These are phyloP conservation scores for Afroboletus lepidellus DNA, from an alignment of 1,284 basidiomycete species.

Conservation along the genomic window DNA sequence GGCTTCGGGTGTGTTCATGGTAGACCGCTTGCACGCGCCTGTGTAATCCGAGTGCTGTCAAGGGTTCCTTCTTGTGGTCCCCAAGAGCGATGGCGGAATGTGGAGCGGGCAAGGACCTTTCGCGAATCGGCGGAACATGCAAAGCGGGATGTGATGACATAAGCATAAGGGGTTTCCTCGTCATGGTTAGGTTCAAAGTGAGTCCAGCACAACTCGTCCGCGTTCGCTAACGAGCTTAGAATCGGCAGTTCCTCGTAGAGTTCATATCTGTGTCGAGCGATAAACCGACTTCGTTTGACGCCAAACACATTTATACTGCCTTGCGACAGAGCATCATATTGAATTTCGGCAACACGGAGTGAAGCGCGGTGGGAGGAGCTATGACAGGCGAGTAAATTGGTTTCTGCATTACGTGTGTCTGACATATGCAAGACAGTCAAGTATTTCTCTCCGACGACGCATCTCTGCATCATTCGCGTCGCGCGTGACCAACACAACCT, in stretches of 20 bases:
- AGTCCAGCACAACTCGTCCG: not conserved
- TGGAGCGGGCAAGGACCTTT: no score
- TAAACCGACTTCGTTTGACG: conserved; percentile 37
- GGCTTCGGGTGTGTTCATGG: conserved; percentile 67
- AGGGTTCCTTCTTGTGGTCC: conserved; percentile 66
- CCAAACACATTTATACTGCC: conserved; percentile 63
- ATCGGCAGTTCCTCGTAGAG: conserved; percentile 77
- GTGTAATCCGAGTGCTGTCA: conserved; percentile 76
- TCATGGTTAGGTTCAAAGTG: conserved; percentile 32
- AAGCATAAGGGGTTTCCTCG: no score
- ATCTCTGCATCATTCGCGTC: conserved; percentile 76
- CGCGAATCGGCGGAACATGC: no score
- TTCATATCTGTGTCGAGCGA: conserved; percentile 42
- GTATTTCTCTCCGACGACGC: conserved; percentile 77
- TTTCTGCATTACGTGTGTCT: not conserved
- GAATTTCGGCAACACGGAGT: conserved; percentile 77
- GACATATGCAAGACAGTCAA: conserved; percentile 51
- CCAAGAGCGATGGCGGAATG: conserved; percentile 83
- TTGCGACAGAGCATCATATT: conserved; percentile 67
- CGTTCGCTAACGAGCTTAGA: conserved; percentile 44
- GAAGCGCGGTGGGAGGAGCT: conserved; percentile 71
- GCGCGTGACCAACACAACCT: conserved; percentile 71
- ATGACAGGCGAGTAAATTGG: conserved; percentile 54
- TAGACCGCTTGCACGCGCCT: conserved; percentile 81
- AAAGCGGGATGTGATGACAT: no score